A percentile compares a stretch with the other conserved stretches of the same genome.
phyloP scores from a whole-genome alignment of 2,329 filamentous ascomycete species.

The Bisporella sp. region DNA sequence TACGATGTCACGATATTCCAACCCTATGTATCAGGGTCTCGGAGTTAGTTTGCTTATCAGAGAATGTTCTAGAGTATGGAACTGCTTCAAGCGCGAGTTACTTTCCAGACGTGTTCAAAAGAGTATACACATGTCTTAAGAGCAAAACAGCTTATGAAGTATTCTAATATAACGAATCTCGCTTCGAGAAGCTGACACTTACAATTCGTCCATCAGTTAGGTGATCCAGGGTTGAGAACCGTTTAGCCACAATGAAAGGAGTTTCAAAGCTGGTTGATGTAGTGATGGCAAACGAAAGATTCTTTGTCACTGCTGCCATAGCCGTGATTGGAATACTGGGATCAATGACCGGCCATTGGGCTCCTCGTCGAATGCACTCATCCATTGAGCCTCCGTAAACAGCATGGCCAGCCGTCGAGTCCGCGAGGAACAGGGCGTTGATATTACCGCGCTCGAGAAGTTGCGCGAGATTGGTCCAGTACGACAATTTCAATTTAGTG shows the following conservation, averaged over 20 bases:
- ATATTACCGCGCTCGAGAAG: conserved; percentile 53
- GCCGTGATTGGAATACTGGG: conserved; percentile 51
- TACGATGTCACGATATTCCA: neutral
- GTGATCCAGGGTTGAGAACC: conserved; percentile 59
- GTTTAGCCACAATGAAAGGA: conserved; percentile 59
- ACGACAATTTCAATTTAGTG: conserved; percentile 24
- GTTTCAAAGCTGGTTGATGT: conserved; percentile 61
- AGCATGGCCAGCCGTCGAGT: conserved; percentile 58
- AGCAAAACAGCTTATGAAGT: too few relatives aligned
- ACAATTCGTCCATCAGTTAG: conserved; percentile 47
- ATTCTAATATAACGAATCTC: too few relatives aligned
- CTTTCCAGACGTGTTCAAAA: too few relatives aligned
- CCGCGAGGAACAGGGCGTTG: conserved; percentile 59
- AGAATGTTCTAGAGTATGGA: too few relatives aligned
- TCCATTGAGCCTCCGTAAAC: conserved; percentile 52
- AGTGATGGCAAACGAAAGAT: conserved; percentile 58
- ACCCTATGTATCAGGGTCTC: neutral
- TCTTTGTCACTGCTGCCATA: conserved; percentile 61
- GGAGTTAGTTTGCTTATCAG: too few relatives aligned
- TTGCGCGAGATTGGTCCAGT: conserved; percentile 54
- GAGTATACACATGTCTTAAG: too few relatives aligned
- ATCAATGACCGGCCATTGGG: conserved; percentile 64
- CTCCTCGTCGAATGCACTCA: conserved; percentile 51
- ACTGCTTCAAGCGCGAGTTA: too few relatives aligned
- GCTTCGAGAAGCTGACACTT: too few relatives aligned